Evolutionary conservation across 352 stramenopile species (phyloP), one percentile per base, ranked within the genome.

Genomic region (Phytophthora sansomeana): DNA sequence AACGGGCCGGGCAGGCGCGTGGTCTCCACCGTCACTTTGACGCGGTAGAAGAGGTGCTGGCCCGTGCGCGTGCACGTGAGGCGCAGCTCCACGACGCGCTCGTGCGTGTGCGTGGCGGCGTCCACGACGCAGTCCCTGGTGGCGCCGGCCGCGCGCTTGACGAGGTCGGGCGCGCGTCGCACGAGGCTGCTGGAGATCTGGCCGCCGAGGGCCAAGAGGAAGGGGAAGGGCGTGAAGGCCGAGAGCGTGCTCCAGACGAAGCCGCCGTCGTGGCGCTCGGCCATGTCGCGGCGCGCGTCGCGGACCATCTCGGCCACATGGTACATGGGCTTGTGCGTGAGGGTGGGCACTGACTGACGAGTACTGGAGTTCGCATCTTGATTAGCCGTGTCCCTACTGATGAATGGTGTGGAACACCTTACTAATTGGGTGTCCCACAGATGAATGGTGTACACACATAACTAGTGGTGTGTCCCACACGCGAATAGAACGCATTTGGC

Each of bases 291-390:
- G 35, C 85, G 68, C 32, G 86, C 86, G 63, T 95, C 86, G 59
- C 86, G 86, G 56, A 95, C 81, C 67, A 95, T 91, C 74, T 95
- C 86, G 17, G 86, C 80, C 24, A 95, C 69, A 68, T 95, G 86
- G 58, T 95, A 95, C 86, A 95, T 95, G 49, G 32, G 19, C 19
- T 9, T 46, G 39, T n/a, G 11, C 38, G 30, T 8, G 30, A 17
- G 35, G 35, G 35, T 4, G 32, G 13, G 6, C 32, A 10, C 32
- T 36, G 32, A 13, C 32, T 38, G 32, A 24, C 21, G 21, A 24
- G 21, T 24, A 24, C 21, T 24, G 1, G 21, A 24, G 21, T 24
- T n/a, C n/a, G n/a, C n/a, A n/a, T n/a, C n/a, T n/a, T n/a, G n/a
- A n/a, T n/a, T n/a, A n/a, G n/a, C n/a, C n/a, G n/a, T n/a, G n/a